Base-by-base conservation (phyloP, 345 rosid species). In the Citrus australasica region DNA sequence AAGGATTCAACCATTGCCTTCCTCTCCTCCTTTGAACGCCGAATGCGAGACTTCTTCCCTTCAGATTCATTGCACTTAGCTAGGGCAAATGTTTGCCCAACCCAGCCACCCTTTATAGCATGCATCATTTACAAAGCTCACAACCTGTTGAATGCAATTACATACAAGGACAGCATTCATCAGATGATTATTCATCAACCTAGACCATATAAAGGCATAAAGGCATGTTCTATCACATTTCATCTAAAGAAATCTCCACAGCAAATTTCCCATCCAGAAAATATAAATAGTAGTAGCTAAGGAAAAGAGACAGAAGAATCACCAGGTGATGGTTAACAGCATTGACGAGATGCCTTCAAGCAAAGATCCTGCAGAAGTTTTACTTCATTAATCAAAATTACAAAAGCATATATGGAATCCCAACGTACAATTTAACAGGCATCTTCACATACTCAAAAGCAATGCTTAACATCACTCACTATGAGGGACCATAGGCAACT, bases 21-120 rank as follows among this genome's bases (percentile, higher is more conserved):
- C 81, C 99, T 92, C 88, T 96, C 98, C 79, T 90, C 92, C 89
- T 92, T 96, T 8, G 99, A 91, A 33, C 90, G 93, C n/a, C 98
- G 98, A 86, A 87, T 82, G 58, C 98, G 92, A 22, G 97, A 63
- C 82, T 87, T 93, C 87, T 79, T 93, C 78, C 93, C 94, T 4
- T 82, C 88, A 65, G 91, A 91, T 48, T 89, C 98, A 82, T 87
- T 87, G 77, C 78, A 61, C 85, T 91, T 96, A 19, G 99, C 89
- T 67, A 91, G 76, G 65, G 98, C 99, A 87, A 84, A 93, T 63
- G 95, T 85, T 80, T 86, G 90, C 83, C 97, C 94, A 25, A 74
- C 88, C 93, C 88, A 92, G 73, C 73, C 85, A 82, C 90, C 87
- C 86, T 90, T 95, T 51, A 93, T 46, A 80, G 91, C 83, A 80